Percentiles rank a stretch among this genome's conserved stretches.
phyloP scores from a whole-genome alignment of 441 rosid species.

The Corymbia calophylla region DNA sequence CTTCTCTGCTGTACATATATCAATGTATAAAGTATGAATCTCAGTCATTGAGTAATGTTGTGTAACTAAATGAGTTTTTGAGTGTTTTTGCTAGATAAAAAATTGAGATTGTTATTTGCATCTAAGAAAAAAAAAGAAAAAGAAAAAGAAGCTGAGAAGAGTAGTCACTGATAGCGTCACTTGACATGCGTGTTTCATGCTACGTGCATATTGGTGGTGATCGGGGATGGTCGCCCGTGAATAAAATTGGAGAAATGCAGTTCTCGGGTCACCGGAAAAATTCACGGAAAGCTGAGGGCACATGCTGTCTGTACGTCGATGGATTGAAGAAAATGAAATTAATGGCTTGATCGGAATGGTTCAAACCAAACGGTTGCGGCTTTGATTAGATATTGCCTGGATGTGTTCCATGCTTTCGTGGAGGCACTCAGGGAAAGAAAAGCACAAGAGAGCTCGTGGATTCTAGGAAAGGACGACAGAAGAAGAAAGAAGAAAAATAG shows the following conservation, averaged over 20 bases:
- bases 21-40: background rate
- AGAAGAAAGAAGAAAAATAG: background rate
- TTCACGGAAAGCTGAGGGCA: too few species aligned
- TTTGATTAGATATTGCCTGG: fast-evolving
- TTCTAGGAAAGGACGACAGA: background rate
- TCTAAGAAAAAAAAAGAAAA: too few species aligned
- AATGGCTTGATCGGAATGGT: too few species aligned
- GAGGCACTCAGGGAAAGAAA: background rate
- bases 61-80: too few species aligned
- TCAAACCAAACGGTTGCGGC: too few species aligned
- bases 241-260: too few species aligned
- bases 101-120: background rate
- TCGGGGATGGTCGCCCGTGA: too few species aligned
- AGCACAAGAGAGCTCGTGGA: background rate
- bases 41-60: background rate
- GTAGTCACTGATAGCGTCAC: background rate
- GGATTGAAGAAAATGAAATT: too few species aligned
- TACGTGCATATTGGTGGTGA: too few species aligned
- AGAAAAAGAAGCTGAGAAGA: background rate
- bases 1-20: background rate
- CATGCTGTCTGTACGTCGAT: too few species aligned
- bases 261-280: too few species aligned
- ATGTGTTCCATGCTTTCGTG: background rate
- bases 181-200: fast-evolving
- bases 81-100: too few species aligned